Evolutionary conservation across 176 grass and related monocot species (phyloP), one percentile per base, ranked within the genome.

Genomic region (Juncus inflexus): DNA sequence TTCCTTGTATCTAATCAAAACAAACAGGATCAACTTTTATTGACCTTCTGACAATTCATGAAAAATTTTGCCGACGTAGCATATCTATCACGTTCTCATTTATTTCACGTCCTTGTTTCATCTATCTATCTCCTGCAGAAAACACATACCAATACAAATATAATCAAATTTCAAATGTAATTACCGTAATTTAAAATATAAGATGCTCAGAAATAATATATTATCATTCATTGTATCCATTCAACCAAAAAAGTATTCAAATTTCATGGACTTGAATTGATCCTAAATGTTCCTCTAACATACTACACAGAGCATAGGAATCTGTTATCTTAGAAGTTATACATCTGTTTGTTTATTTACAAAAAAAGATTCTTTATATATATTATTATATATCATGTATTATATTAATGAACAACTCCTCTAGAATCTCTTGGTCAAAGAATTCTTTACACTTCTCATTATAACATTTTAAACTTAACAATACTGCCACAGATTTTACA

Each of bases 211-310:
- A 63, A 43, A 9, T 3, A 5, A 6, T 63, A 62, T 40, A n/a
- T 38, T 14, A 40, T 47, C 4, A 47, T 47, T 47, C 4, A 47
- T 47, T 47, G 4, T 5, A 47, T 3, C 14, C 15, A 5, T 64
- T 64, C 38, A 45, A 45, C 11, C 3, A 45, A 7, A 42, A 45
- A 40, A 40, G 38, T 28, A 37, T 15, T 19, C 61, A 64, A 64
- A 28, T 12, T 61, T 37, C 59, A 61, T 61, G 11, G 59, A 61
- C 59, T 61, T 45, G 6, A 4, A 9, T 64, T 64, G 61, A 64
- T 64, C 38, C 61, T 64, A 64, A n/a, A 64, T 64, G 61, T 45
- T 64, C 61, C 61, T 64, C 9, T 45, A 64, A 16, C 61, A 15
- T 45, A 64, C 61, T 45, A 64, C 61, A 64, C 39, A 64, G 41